Conservation (phyloP, 1,139 yeast genomes). For the Casaregolazyma suthepensis region DNA sequence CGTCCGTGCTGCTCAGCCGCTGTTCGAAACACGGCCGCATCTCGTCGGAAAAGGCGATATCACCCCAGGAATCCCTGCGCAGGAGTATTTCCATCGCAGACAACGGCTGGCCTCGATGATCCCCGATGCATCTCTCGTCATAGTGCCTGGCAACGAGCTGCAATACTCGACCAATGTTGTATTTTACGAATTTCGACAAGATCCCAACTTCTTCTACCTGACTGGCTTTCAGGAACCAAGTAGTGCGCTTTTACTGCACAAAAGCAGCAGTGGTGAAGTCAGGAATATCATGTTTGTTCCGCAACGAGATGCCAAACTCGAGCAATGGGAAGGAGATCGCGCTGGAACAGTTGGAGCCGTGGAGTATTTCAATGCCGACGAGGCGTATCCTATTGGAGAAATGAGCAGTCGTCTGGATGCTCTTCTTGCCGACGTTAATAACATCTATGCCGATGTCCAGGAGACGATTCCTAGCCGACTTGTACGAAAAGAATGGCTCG, state of each 20-base stretch:
- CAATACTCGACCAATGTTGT: constrained; percentile 87
- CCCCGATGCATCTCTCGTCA: constrained; percentile 62
- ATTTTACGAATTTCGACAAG: constrained; percentile 86
- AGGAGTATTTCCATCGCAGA: constrained; percentile 75
- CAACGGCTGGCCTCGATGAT: constrained; percentile 48
- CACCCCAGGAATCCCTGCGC: constrained; percentile 82
- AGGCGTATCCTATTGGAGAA: constrained; percentile 47
- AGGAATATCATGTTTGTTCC: constrained; percentile 65
- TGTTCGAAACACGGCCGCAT: constrained; percentile 78
- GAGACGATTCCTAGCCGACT: constrained; percentile 9
- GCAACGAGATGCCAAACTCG: constrained; percentile 67
- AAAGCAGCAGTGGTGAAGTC: constrained; percentile 43
- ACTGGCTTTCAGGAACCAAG: constrained; percentile 95
- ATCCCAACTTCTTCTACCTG: constrained; percentile 76
- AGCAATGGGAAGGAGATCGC: constrained; percentile 92
- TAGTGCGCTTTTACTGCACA: constrained; percentile 69
- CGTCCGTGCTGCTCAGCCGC: constrained; percentile 49
- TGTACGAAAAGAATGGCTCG: constrained; percentile 3
- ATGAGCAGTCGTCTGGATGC: constrained; percentile 18
- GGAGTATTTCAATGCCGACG: constrained; percentile 84
- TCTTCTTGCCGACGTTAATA: constrained; percentile 20
- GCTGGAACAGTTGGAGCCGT: constrained; percentile 80
- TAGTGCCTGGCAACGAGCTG: constrained; percentile 64
- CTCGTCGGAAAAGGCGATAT: constrained; percentile 66
- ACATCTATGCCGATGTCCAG: constrained; percentile 26